phyloP scores from a whole-genome alignment of 2,329 filamentous ascomycete genomes.

The Conoideocrella luteorostrata region DNA sequence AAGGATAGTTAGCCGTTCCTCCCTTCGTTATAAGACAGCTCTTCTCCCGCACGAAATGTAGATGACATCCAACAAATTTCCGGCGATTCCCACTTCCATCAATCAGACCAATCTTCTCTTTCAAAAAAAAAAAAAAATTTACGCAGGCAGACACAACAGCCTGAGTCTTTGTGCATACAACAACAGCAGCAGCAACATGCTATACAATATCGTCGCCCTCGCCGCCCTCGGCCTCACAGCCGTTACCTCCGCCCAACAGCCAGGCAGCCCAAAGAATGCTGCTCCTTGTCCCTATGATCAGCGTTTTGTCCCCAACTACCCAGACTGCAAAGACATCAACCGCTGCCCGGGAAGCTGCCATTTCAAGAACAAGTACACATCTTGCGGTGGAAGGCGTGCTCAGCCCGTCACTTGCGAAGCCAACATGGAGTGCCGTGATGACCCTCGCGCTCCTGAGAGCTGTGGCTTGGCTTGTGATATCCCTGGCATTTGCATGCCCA shows the following conservation, averaged over 20 bases:
- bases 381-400: slow-evolving; percentile 25
- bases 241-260: slow-evolving; percentile 5
- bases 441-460: slow-evolving; percentile 22
- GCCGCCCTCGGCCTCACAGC: slow-evolving; percentile 14
- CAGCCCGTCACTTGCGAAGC: slow-evolving; percentile 19
- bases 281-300: slow-evolving; percentile 20
- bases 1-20: no score
- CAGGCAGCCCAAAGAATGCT: slow-evolving; percentile 23
- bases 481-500: slow-evolving; percentile 27
- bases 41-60: not conserved
- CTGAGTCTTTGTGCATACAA: not conserved
- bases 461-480: slow-evolving; percentile 30
- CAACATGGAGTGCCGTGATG: slow-evolving; percentile 23
- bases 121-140: not conserved
- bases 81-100: not conserved
- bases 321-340: slow-evolving; percentile 19
- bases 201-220: slow-evolving; percentile 15
- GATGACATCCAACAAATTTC: not conserved
- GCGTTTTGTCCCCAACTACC: slow-evolving; percentile 17
- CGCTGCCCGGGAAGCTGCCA: slow-evolving; percentile 23
- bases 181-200: slow-evolving; percentile 12
- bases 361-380: slow-evolving; percentile 22
- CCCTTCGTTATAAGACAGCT: not conserved
- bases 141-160: no score
- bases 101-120: not conserved